These are phyloP conservation scores for Malus sieversii DNA, from an alignment of 306 rosid genomes.

Conservation along the genomic window DNA sequence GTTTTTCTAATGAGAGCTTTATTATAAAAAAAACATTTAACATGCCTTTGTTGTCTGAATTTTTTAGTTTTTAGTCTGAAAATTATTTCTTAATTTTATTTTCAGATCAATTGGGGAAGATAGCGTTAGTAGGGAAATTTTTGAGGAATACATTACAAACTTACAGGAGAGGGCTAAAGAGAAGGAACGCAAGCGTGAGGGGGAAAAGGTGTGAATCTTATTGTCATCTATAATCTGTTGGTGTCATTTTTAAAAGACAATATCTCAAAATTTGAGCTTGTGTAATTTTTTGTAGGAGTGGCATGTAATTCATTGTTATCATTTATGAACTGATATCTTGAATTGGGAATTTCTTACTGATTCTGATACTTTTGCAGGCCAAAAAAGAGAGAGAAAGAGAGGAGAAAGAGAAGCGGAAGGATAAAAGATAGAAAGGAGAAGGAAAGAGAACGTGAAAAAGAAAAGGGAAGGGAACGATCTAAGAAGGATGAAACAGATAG, in stretches of 20 bases:
- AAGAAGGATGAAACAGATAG: slow-evolving; percentile 91
- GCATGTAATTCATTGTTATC: neutral
- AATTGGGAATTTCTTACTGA: neutral
- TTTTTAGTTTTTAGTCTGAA: neutral
- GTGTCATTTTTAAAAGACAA: neutral
- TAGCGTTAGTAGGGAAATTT: slow-evolving; percentile 51
- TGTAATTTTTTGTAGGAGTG: neutral
- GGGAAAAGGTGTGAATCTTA: slow-evolving; percentile 51
- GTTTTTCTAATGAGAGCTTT: slow-evolving; percentile 24
- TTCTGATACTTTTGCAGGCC: slow-evolving; percentile 41
- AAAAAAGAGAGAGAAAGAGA: slow-evolving; percentile 82
- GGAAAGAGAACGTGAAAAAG: slow-evolving; percentile 86
- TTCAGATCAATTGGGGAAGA: slow-evolving; percentile 77
- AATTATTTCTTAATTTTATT: slow-evolving; percentile 8
- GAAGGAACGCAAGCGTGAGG: slow-evolving; percentile 95
- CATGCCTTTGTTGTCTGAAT: neutral
- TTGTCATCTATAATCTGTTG: neutral
- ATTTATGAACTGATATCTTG: neutral
- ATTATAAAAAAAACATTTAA: neutral
- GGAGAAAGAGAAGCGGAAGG: slow-evolving; percentile 66
- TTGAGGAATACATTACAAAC: slow-evolving; percentile 63
- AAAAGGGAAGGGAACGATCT: slow-evolving; percentile 67
- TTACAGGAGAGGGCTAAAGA: slow-evolving; percentile 85
- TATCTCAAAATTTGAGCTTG: neutral
- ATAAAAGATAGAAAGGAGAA: slow-evolving; percentile 49